Percentiles rank a stretch among this genome's conserved stretches.
These are phyloP conservation scores for Mortierella sp. DNA, from an alignment of 371 early-diverging fungal genomes.

Conservation along the genomic window DNA sequence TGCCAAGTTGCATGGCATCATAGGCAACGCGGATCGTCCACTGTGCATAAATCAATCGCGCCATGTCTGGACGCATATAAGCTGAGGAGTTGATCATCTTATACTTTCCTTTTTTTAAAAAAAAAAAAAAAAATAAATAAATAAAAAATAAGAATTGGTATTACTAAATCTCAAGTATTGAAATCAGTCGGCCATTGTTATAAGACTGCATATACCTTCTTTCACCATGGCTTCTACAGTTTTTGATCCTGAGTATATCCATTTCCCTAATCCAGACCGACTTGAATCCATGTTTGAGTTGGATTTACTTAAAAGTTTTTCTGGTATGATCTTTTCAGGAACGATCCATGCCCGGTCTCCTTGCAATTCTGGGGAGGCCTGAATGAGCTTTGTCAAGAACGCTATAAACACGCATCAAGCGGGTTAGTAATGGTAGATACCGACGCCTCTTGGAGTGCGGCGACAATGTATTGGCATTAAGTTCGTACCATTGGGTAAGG, in stretches of 20 bases:
- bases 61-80: constrained; percentile 31
- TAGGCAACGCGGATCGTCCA: constrained; percentile 33
- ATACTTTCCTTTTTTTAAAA: constrained; percentile 27
- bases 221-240: constrained; percentile 22
- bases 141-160: neutral
- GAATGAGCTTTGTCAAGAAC: constrained; percentile 47
- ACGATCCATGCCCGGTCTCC: constrained; percentile 33
- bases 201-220: constrained; percentile 29
- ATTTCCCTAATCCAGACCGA: constrained; percentile 28
- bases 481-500: constrained; percentile 28
- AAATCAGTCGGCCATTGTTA: neutral
- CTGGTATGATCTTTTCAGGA: constrained; percentile 35
- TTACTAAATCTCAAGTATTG: neutral
- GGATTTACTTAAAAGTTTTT: neutral
- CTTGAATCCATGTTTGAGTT: neutral
- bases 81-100: constrained; percentile 32
- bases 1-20: constrained; percentile 3
- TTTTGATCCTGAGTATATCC: constrained; percentile 20
- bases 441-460: neutral
- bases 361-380: constrained; percentile 16
- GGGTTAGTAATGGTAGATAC: neutral
- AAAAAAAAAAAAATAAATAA: neutral
- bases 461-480: neutral
- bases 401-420: constrained; percentile 14
- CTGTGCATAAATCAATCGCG: constrained; percentile 35